These are phyloP conservation scores for Trichoderma endophyticum DNA, from an alignment of 2,329 filamentous ascomycete genomes.

Conservation along the genomic window DNA sequence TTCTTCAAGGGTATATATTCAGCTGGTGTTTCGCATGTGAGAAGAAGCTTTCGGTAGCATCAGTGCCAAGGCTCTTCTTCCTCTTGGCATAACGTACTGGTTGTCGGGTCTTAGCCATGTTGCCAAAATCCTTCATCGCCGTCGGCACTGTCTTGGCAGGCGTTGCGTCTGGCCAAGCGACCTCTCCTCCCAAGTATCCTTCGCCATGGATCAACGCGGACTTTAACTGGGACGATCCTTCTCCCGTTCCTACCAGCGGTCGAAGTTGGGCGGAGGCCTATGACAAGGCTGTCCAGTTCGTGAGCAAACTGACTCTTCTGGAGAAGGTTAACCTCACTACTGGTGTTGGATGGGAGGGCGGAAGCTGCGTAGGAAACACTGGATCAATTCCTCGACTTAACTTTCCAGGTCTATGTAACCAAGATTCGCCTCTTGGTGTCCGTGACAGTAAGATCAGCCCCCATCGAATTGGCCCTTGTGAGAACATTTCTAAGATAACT, in stretches of 20 bases:
- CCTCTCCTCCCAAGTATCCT: neutral
- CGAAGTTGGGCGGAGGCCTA: neutral
- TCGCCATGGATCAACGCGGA: neutral
- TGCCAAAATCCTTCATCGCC: neutral
- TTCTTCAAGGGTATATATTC: neutral
- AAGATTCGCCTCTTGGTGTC: neutral
- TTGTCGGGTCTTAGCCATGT: neutral
- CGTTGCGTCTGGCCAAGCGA: neutral
- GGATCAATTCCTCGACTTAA: slow-evolving; percentile 43
- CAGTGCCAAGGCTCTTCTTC: neutral
- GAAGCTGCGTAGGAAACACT: slow-evolving; percentile 43
- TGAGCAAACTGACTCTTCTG: neutral
- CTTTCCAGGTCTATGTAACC: slow-evolving; percentile 38
- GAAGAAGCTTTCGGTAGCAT: neutral
- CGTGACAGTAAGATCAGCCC: neutral
- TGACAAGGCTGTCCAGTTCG: slow-evolving; percentile 1
- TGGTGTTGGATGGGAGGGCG: neutral
- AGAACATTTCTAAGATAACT: neutral
- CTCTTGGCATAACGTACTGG: neutral
- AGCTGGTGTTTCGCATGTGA: neutral
- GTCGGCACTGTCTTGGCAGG: neutral
- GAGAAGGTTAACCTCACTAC: slow-evolving; percentile 1
- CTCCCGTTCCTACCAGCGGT: neutral
- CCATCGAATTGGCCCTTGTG: neutral
- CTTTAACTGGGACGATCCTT: slow-evolving; percentile 1